These are phyloP conservation scores for Colletotrichum kahawae DNA, from an alignment of 2,329 filamentous ascomycete genomes.

Conservation along the genomic window DNA sequence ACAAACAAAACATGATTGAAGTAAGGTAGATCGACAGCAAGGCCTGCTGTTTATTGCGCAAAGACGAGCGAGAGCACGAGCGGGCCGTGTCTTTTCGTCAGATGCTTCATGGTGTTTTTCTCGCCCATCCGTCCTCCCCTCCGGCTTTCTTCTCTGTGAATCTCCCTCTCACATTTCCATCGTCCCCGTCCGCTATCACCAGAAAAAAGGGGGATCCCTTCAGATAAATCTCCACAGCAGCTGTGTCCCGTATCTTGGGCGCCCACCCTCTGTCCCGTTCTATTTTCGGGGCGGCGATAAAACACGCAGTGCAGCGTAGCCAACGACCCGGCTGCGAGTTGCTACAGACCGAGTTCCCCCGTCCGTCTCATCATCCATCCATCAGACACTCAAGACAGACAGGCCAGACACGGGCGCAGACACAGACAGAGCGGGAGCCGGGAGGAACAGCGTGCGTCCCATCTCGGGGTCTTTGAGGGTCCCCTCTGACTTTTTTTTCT, in stretches of 20 bases:
- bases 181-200: neutral
- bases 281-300: constrained; percentile 21
- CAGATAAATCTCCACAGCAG: constrained; percentile 4
- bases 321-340: neutral
- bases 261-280: constrained; percentile 4
- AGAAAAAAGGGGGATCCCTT: constrained; percentile 16
- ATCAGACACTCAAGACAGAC: constrained; percentile 9
- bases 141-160: constrained; percentile 5
- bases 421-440: neutral
- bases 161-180: neutral
- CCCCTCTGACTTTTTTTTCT: neutral
- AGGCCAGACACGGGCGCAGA: neutral
- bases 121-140: constrained; percentile 13
- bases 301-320: constrained; percentile 13
- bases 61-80: neutral
- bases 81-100: neutral
- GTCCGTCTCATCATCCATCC: constrained; percentile 14
- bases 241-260: neutral
- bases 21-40: constrained; percentile 1
- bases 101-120: neutral
- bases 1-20: constrained; percentile 13
- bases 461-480: neutral
- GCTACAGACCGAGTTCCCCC: constrained; percentile 4
- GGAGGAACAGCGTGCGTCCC: constrained; percentile 16
- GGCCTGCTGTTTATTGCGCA: neutral